Conservation (phyloP, 2,329 filamentous ascomycete species). For the Beauveria caledonica region DNA sequence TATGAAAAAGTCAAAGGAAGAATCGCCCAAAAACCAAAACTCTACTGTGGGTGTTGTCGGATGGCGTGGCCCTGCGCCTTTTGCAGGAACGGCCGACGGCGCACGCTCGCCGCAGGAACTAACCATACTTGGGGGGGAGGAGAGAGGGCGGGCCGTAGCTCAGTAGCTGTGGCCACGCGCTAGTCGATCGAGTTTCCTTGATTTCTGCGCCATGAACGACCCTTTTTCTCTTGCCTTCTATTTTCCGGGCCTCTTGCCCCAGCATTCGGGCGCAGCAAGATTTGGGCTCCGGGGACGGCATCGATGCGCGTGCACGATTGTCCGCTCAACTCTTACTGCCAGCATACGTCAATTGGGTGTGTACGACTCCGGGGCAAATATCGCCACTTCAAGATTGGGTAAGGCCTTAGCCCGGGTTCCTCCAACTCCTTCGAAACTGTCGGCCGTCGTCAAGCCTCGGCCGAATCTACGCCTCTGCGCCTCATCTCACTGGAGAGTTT, state of each 20-base stretch:
- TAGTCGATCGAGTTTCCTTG: conserved; percentile 7
- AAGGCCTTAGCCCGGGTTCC: too few relatives aligned
- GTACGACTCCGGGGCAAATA: not conserved
- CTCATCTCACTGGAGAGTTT: too few relatives aligned
- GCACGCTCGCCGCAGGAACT: not conserved
- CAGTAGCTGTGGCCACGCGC: conserved; percentile 6
- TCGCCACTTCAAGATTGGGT: too few relatives aligned
- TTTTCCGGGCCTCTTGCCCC: not conserved
- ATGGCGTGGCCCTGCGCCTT: conserved; percentile 1
- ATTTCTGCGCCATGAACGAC: not conserved
- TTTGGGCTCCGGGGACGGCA: not conserved
- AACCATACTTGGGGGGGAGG: not conserved
- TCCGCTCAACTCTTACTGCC: not conserved
- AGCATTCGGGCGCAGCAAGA: not conserved
- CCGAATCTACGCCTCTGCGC: too few relatives aligned
- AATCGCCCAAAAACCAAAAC: not conserved
- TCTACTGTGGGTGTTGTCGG: not conserved
- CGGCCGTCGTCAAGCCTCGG: too few relatives aligned
- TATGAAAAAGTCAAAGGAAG: not conserved
- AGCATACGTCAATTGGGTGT: not conserved
- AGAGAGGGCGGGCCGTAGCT: too few relatives aligned
- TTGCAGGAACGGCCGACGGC: not conserved
- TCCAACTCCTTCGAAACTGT: too few relatives aligned
- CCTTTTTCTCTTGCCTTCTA: not conserved
- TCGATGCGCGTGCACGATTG: not conserved